phyloP scores from a whole-genome alignment of 169 alveolate species.

The Eimeria necatrix region DNA sequence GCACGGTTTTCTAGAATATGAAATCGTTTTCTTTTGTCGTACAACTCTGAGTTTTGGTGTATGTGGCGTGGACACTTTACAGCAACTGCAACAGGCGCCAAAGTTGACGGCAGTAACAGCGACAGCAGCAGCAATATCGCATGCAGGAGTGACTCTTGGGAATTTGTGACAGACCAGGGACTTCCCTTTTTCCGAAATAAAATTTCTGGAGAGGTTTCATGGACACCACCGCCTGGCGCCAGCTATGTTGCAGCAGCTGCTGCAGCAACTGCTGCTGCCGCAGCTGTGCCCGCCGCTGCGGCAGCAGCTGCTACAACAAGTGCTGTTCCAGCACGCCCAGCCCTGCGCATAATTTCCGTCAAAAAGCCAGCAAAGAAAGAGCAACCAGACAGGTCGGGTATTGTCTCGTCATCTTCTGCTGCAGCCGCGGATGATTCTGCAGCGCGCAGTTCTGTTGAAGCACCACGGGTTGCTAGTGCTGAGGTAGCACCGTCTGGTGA shows the following conservation, averaged over 20 bases:
- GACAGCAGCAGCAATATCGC: slow-evolving; percentile 17
- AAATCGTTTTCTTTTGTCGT: too few species aligned
- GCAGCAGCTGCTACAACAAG: slow-evolving; percentile 39
- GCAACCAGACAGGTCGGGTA: background rate
- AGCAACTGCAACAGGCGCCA: background rate
- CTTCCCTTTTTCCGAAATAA: slow-evolving; percentile 70
- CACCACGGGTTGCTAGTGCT: background rate
- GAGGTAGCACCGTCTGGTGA: background rate
- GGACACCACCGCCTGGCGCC: slow-evolving; percentile 76
- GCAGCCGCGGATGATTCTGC: slow-evolving; percentile 2
- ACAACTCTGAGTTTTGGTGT: too few species aligned
- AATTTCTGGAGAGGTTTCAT: slow-evolving; percentile 35
- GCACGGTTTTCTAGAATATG: too few species aligned
- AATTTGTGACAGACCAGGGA: slow-evolving; percentile 67
- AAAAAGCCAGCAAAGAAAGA: slow-evolving; percentile 39
- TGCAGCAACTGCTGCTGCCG: slow-evolving; percentile 56
- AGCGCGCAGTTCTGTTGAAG: background rate
- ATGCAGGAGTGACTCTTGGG: slow-evolving; percentile 25
- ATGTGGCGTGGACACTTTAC: background rate
- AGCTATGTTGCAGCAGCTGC: slow-evolving; percentile 54
- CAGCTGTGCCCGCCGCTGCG: slow-evolving; percentile 54
- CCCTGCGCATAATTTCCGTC: slow-evolving; percentile 1
- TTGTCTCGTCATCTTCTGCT: background rate
- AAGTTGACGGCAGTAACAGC: background rate
- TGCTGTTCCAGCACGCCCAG: slow-evolving; percentile 48